Base-by-base conservation (phyloP, 129 eudicot genomes). In the Flaveria trinervia region DNA sequence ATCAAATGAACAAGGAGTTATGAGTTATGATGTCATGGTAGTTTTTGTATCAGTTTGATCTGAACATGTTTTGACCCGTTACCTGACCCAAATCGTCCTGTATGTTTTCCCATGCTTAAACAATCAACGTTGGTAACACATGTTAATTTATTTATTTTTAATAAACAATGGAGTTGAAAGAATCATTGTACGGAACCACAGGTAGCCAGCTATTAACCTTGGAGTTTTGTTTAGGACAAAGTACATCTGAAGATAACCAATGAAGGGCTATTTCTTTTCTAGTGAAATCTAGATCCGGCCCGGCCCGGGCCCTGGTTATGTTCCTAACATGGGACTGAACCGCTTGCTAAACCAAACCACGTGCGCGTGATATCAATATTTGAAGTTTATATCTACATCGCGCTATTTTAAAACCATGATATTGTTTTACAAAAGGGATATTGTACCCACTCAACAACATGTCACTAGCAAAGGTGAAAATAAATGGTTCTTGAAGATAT, bases 111-210 rank as follows among this genome's bases (percentile, higher is more conserved):
- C 7, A 36, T 4, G 41, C 41, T 36, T 36, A 36, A 33, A 36
- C 41, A 36, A 36, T 36, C 1, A 12, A 18, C 13, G n/a, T 13
- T 39, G 79, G 75, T 71, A 64, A 71, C 73, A 83, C 65, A 45
- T 51, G 83, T 73, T 50, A 57, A 68, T 51, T 69, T 71, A 33
- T 51, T 73, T 71, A 33, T 45, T 33, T 36, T 36, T 30, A 3
- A 36, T 36, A 36, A 36, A 36, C 41, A 36, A 36, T 36, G 41
- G 41, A 36, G 41, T 36, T 36, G 4, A 36, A 36, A 59, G 72
- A 82, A 79, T 86, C 80, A 86, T 79, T 84, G 87, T 80, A 84
- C 85, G 76, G 84, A 72, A 79, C 49, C 76, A 65, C 83, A 76
- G 70, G 11, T 69, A 30, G 86, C 82, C 86, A 83, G 85, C 88